Conservation (phyloP, 768 basidiomycete species). For the Podaxis pistillaris region DNA sequence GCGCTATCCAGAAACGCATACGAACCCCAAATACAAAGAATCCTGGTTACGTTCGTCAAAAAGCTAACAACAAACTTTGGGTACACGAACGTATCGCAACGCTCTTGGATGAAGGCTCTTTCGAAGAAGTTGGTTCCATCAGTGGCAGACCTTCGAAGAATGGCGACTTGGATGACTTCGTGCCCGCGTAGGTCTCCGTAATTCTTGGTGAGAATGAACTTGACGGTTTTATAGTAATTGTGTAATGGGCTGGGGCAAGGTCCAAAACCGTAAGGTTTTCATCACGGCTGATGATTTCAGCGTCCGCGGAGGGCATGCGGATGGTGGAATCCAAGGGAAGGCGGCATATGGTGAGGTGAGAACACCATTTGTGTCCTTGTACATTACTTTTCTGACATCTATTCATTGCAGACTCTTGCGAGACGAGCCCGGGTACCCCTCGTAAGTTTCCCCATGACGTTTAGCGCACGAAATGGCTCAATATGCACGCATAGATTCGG, state of each 20-base stretch:
- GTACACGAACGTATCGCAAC: constrained; percentile 36
- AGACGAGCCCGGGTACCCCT: constrained; percentile 34
- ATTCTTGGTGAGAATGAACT: neutral
- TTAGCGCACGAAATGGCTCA: no score
- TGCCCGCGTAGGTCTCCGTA: constrained; percentile 31
- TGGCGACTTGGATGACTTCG: constrained; percentile 30
- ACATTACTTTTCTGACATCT: neutral
- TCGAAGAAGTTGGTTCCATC: constrained; percentile 35
- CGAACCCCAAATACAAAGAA: constrained; percentile 32
- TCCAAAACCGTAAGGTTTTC: constrained; percentile 34
- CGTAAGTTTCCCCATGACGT: constrained; percentile 19
- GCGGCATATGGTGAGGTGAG: constrained; percentile 39
- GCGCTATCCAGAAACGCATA: constrained; percentile 30
- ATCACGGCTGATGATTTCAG: constrained; percentile 41
- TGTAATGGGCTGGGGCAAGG: constrained; percentile 35
- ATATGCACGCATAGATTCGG: constrained; percentile 26
- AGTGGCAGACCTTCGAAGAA: constrained; percentile 32
- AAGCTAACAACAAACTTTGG: constrained; percentile 37
- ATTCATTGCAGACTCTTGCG: constrained; percentile 27
- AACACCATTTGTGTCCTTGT: neutral
- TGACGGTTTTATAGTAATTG: constrained; percentile 27
- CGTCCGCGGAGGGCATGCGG: constrained; percentile 41
- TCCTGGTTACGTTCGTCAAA: constrained; percentile 39
- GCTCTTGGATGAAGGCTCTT: constrained; percentile 32
- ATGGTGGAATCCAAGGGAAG: constrained; percentile 38